Evolutionary conservation across 495 filamentous ascomycete genomes (phyloP).

Genomic region (Trichoderma parareesei): DNA sequence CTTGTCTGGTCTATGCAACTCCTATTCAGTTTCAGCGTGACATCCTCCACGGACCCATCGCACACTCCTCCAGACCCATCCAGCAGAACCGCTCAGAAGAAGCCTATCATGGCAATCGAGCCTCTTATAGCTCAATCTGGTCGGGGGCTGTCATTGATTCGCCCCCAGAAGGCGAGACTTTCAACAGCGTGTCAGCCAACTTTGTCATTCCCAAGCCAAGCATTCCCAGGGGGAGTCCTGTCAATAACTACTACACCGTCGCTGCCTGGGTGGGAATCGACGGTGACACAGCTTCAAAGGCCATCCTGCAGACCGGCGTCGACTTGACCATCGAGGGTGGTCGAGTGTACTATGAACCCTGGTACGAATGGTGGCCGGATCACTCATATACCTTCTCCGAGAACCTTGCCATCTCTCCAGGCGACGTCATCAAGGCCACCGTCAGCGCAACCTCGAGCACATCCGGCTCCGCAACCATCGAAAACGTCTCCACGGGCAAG

Average conservation of each 20-base stretch:
- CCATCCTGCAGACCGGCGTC: conserved; percentile 54
- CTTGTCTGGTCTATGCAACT: background rate
- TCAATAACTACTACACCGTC: conserved; percentile 33
- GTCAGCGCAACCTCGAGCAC: conserved; percentile 40
- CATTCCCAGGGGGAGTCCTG: conserved; percentile 13
- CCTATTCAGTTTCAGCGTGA: background rate
- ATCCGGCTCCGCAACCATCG: conserved; percentile 45
- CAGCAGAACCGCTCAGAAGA: conserved; percentile 8
- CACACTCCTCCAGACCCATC: background rate
- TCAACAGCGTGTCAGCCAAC: conserved; percentile 44
- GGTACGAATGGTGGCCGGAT: conserved; percentile 60
- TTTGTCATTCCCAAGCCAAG: conserved; percentile 42
- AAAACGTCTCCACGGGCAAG: conserved; percentile 48
- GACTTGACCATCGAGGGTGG: conserved; percentile 42
- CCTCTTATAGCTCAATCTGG: conserved; percentile 51
- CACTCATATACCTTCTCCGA: conserved; percentile 43
- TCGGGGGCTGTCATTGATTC: conserved; percentile 47
- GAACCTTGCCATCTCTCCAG: conserved; percentile 38
- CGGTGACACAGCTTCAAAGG: conserved; percentile 47
- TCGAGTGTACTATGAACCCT: conserved; percentile 40
- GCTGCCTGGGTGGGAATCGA: conserved; percentile 60
- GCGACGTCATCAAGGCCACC: conserved; percentile 49
- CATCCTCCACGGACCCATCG: background rate
- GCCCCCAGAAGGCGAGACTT: conserved; percentile 24
- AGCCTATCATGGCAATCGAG: conserved; percentile 17